These are phyloP conservation scores for Pleurotus citrinopileatus DNA, from an alignment of 768 basidiomycete genomes.

Conservation along the genomic window DNA sequence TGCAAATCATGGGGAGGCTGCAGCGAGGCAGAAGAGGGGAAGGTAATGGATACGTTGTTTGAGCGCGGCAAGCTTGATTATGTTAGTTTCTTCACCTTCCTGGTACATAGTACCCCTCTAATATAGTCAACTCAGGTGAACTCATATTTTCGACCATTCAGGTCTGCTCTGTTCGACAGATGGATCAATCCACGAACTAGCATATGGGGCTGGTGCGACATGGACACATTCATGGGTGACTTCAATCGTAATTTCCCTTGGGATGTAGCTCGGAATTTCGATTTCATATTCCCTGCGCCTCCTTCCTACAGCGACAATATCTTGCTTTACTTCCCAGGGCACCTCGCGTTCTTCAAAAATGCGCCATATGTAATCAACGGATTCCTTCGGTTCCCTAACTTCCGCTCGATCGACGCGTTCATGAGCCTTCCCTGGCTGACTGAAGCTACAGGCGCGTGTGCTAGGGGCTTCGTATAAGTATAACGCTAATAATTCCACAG, in stretches of 20 bases:
- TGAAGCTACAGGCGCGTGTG: background rate
- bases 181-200: slow-evolving; percentile 10
- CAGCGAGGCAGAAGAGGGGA: background rate
- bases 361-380: background rate
- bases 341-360: slow-evolving; percentile 9
- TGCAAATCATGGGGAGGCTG: slow-evolving; percentile 10
- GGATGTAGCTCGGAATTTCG: slow-evolving; percentile 10
- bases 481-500: background rate
- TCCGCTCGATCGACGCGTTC: slow-evolving; percentile 2
- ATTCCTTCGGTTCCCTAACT: slow-evolving; percentile 9
- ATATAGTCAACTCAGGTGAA: background rate
- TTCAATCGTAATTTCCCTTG: slow-evolving; percentile 9
- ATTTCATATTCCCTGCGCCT: slow-evolving; percentile 1
- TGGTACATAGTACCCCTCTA: background rate
- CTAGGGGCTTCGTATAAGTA: background rate
- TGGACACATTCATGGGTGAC: slow-evolving; percentile 10
- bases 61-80: background rate
- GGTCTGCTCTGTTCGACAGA: slow-evolving; percentile 7
- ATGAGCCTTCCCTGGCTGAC: slow-evolving; percentile 7
- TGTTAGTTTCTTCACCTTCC: background rate
- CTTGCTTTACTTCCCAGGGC: slow-evolving; percentile 6
- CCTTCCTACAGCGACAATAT: background rate
- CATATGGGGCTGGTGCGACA: slow-evolving; percentile 13
- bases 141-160: slow-evolving; percentile 8
- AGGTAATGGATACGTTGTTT: background rate